Base-by-base conservation (phyloP, 768 basidiomycete genomes). In the Rhizopogon vesiculosus region DNA sequence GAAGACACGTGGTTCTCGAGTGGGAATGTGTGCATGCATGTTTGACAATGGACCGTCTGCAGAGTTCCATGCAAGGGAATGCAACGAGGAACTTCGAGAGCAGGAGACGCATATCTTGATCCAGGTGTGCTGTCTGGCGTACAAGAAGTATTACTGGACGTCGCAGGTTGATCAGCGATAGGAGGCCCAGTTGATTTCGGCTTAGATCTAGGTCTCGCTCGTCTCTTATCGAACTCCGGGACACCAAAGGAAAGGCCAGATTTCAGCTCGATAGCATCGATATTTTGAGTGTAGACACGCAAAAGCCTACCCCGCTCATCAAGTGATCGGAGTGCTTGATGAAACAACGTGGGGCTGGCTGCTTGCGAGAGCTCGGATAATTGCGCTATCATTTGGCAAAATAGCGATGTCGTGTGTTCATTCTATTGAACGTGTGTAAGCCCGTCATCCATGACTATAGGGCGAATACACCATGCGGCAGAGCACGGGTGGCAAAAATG, bases 221-320 rank as follows among this genome's bases (percentile, higher is more conserved):
- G 79, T 62, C 76, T 82, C 57, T 73, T 78, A 57, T 82, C 79
- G 58, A 82, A 84, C 54, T 81, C 80, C 25, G 92, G 91, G 10
- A 94, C 78, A n/a, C 93, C 92, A 58, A 91, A 90, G 1, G 87
- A 84, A 9, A 96, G 79, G 3, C 93, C 93, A n/a, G 82, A 87
- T 67, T 92, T 93, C 56, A 76, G 76, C 66, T 96, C 93, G 42
- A 96, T 84, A 25, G 85, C 86, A 67, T 96, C 93, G 57, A 95
- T 95, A 71, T 96, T 95, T 75, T 96, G 93, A 0, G 93, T 94
- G 70, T 95, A 96, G 2, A 93, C 90, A 25, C 93, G 80, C 39
- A 94, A 78, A 3, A 96, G 81, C 58, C 81, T 80, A 3, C 89
- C 87, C 39, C 85, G 78, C 57, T 86, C 79, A 64, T 95, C 91